phyloP scores from a whole-genome alignment of 306 rosid species.

The Dalbergia cultrata region DNA sequence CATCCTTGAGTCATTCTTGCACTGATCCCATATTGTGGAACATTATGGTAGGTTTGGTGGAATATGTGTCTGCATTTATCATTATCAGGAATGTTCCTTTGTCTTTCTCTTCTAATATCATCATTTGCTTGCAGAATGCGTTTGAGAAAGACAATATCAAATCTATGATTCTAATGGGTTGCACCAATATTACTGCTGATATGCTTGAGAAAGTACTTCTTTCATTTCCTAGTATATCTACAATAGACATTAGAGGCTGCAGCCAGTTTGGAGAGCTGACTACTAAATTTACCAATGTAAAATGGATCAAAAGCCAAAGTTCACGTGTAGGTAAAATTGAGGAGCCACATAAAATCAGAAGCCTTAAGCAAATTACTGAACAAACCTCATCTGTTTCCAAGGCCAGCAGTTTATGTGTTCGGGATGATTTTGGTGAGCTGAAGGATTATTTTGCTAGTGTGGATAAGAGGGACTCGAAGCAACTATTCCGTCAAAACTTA shows the following conservation, averaged over 20 bases:
- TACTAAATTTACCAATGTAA: slow-evolving; percentile 67
- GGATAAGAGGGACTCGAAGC: slow-evolving; percentile 93
- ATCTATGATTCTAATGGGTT: slow-evolving; percentile 77
- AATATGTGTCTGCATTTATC: slow-evolving; percentile 40
- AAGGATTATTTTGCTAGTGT: slow-evolving; percentile 94
- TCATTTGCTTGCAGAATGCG: slow-evolving; percentile 74
- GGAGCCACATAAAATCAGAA: slow-evolving; percentile 74
- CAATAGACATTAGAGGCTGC: slow-evolving; percentile 90
- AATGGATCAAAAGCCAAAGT: slow-evolving; percentile 84
- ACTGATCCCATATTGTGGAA: slow-evolving; percentile 70
- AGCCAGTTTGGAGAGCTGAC: slow-evolving; percentile 80
- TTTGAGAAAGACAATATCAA: slow-evolving; percentile 76
- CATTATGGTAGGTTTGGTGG: slow-evolving; percentile 70
- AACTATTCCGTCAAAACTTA: slow-evolving; percentile 80
- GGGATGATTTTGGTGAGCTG: slow-evolving; percentile 92
- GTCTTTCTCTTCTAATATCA: slow-evolving; percentile 44
- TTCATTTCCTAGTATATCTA: slow-evolving; percentile 74
- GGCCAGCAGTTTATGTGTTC: slow-evolving; percentile 58
- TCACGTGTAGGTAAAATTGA: slow-evolving; percentile 55
- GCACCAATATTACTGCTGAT: slow-evolving; percentile 72
- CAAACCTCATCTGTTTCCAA: slow-evolving; percentile 66
- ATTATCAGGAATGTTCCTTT: slow-evolving; percentile 26
- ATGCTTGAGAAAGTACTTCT: slow-evolving; percentile 84
- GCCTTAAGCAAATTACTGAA: slow-evolving; percentile 78
- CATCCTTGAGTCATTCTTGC: slow-evolving; percentile 82